These are phyloP conservation scores for Stellera chamaejasme DNA, from an alignment of 345 rosid genomes.

Conservation along the genomic window DNA sequence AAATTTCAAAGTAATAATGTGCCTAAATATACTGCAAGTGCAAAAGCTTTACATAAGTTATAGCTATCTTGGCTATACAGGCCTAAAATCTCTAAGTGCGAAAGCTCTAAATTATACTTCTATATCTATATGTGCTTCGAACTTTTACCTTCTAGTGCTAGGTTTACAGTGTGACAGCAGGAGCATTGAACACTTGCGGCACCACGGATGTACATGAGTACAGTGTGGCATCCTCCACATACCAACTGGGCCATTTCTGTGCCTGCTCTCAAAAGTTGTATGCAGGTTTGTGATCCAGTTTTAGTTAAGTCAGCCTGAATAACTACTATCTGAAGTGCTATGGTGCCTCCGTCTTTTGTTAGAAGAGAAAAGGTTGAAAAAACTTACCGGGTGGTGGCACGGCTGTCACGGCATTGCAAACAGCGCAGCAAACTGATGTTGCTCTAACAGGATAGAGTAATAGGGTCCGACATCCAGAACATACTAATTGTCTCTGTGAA, in stretches of 20 bases:
- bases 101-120: slow-evolving; percentile 12
- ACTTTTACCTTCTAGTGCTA: slow-evolving; percentile 65
- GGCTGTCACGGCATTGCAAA: slow-evolving; percentile 85
- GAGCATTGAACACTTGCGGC: slow-evolving; percentile 93
- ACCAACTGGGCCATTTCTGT: slow-evolving; percentile 89
- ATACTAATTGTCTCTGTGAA: slow-evolving; percentile 76
- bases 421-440: slow-evolving; percentile 84
- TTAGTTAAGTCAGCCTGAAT: neutral
- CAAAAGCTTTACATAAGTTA: neutral
- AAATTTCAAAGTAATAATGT: neutral
- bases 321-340: neutral
- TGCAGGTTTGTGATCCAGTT: neutral
- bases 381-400: slow-evolving; percentile 83
- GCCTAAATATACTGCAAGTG: no score
- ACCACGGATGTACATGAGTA: slow-evolving; percentile 91
- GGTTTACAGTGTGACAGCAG: slow-evolving; percentile 84
- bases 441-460: slow-evolving; percentile 85
- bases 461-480: slow-evolving; percentile 94
- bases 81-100: neutral
- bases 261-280: slow-evolving; percentile 35
- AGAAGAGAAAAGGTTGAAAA: neutral
- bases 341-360: neutral
- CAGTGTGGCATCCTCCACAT: slow-evolving; percentile 90
- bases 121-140: neutral
- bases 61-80: neutral